phyloP scores from a whole-genome alignment of 257 asterid genomes.

The Ophiorrhiza pumila region DNA sequence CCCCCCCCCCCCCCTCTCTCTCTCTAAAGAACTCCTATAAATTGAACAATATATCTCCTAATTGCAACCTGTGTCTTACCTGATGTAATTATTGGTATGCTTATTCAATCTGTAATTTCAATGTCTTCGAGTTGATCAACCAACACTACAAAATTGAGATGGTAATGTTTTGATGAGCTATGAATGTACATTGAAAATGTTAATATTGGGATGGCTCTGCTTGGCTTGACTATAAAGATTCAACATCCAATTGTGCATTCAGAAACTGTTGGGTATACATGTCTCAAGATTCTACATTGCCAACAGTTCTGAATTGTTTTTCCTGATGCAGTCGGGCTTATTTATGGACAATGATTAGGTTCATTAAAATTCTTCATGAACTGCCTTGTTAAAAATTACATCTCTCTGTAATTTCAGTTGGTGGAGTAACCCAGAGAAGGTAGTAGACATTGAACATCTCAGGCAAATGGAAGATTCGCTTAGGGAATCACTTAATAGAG shows the following conservation, averaged over 20 bases:
- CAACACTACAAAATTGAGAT: not conserved
- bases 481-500: conserved; percentile 48
- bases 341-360: not conserved
- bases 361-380: not conserved
- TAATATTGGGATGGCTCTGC: not conserved
- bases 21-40: not conserved
- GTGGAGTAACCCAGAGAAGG: conserved; percentile 79
- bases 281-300: not conserved
- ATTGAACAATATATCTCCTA: not conserved
- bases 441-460: conserved; percentile 60
- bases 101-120: not conserved
- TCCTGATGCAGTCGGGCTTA: not conserved
- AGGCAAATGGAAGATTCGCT: conserved; percentile 72
- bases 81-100: not conserved
- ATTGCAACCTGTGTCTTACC: not conserved
- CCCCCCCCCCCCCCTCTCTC: too few relatives aligned
- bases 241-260: not conserved
- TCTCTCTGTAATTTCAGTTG: conserved; percentile 37
- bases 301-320: not conserved
- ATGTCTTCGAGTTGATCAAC: not conserved
- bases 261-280: not conserved
- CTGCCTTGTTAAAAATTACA: not conserved
- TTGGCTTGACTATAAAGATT: not conserved
- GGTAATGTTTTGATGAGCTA: not conserved
- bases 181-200: not conserved